Evolutionary conservation across 1,284 basidiomycete genomes (phyloP).

Genomic region (Amylostereum chailletii): DNA sequence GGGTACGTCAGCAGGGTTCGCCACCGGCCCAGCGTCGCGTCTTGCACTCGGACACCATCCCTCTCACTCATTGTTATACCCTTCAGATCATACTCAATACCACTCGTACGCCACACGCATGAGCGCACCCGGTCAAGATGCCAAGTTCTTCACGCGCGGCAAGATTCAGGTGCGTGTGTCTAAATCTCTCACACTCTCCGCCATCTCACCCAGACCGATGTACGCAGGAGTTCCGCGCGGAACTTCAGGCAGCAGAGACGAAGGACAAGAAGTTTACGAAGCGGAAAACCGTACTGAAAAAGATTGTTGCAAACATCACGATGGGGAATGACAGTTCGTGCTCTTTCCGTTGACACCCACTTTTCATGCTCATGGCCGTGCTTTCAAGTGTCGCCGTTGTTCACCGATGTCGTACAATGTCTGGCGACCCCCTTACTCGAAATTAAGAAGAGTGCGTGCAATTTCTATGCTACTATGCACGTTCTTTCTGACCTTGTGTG

Average conservation of each 20-base stretch:
- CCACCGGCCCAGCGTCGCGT: too few species aligned
- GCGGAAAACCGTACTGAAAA: constrained; percentile 88
- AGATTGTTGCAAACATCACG: constrained; percentile 92
- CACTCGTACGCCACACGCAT: constrained; percentile 22
- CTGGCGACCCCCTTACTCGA: constrained; percentile 85
- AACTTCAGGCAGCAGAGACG: constrained; percentile 81
- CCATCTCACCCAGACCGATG: constrained; percentile 11
- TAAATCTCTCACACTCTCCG: constrained; percentile 2
- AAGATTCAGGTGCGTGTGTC: constrained; percentile 75
- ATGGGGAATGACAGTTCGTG: constrained; percentile 91
- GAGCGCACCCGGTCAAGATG: constrained; percentile 71
- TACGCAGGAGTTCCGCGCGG: constrained; percentile 72
- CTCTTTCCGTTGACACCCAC: constrained; percentile 13
- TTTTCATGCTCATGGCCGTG: constrained; percentile 5
- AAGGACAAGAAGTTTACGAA: constrained; percentile 93
- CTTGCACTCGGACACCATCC: background rate
- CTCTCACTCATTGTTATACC: background rate
- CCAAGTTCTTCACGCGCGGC: constrained; percentile 84
- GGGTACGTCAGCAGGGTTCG: too few species aligned
- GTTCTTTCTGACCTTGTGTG: constrained; percentile 6
- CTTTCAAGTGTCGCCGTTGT: constrained; percentile 81
- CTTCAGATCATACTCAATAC: background rate
- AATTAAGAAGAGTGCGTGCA: constrained; percentile 91
- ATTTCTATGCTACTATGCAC: constrained; percentile 8
- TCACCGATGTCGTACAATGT: constrained; percentile 84